These are phyloP conservation scores for Alternaria tenuissima DNA, from an alignment of 2,329 filamentous ascomycete species.

Conservation along the genomic window DNA sequence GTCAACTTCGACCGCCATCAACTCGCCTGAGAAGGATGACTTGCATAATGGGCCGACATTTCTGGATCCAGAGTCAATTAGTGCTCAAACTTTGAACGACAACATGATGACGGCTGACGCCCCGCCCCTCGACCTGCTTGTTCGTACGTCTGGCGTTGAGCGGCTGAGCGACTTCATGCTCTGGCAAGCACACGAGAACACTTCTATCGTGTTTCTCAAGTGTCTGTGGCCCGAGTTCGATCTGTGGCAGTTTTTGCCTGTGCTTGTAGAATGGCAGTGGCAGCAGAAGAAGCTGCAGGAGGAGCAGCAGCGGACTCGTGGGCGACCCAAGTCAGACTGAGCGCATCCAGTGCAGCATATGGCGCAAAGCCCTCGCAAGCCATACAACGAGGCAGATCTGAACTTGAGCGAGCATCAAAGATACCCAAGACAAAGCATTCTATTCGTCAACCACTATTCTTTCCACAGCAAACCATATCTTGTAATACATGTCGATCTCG, in stretches of 20 bases:
- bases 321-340: slow-evolving; percentile 38
- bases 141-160: slow-evolving; percentile 92
- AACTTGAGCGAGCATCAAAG: slow-evolving; percentile 29
- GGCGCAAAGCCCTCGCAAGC: slow-evolving; percentile 12
- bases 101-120: slow-evolving; percentile 89
- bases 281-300: slow-evolving; percentile 58
- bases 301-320: slow-evolving; percentile 43
- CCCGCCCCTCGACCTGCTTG: slow-evolving; percentile 87
- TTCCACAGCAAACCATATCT: slow-evolving; percentile 22
- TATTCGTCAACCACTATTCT: slow-evolving; percentile 28
- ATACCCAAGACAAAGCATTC: slow-evolving; percentile 35
- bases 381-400: slow-evolving; percentile 14
- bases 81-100: slow-evolving; percentile 77
- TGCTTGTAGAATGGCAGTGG: slow-evolving; percentile 88
- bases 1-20: slow-evolving; percentile 51
- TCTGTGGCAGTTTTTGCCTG: slow-evolving; percentile 89
- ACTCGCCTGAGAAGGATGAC: slow-evolving; percentile 45
- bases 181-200: slow-evolving; percentile 95
- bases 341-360: slow-evolving; percentile 8
- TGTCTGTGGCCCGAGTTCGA: slow-evolving; percentile 97
- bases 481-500: slow-evolving; percentile 19
- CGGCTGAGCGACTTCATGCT: slow-evolving; percentile 97
- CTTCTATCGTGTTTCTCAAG: slow-evolving; percentile 89
- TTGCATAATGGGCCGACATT: slow-evolving; percentile 28
- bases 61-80: slow-evolving; percentile 89